Evolutionary conservation across 345 rosid genomes (phyloP), one percentile per base, ranked within the genome.

Genomic region (Ceriops zippeliana): DNA sequence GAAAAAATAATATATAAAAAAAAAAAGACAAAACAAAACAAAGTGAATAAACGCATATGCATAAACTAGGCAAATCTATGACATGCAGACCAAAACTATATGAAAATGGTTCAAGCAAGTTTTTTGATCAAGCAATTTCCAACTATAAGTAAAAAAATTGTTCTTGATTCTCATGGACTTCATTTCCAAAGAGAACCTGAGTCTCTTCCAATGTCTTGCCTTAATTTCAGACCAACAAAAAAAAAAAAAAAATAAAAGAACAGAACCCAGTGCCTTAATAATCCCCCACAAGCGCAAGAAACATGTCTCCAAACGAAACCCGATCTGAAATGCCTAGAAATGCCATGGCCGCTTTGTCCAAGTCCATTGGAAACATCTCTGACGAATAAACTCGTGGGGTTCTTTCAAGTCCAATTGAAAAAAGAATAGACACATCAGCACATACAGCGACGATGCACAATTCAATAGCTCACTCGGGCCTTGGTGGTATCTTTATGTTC

Each of bases 361-460:
- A 67, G 28, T 28, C 76, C 80, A 67, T 73, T 68, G 80, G 80
- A 63, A 76, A 76, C 42, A 67, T 71, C 64, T 76, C 73, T 3
- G 76, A 61, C 4, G 76, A 62, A 56, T 67, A 76, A 13, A 76
- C 73, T 75, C 75, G 49, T 19, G 80, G 58, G 4, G 58, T 68
- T 1, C 73, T 76, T 30, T 73, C 73, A 2, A 71, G 60, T 62
- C 76, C 80, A 35, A 72, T 37, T 30, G 80, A 76, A 37, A 76
- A 37, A 76, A 63, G 57, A 58, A 72, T 4, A 70, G 67, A 30
- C 15, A 67, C 76, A 30, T 17, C 63, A 31, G 72, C 68, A 30
- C 80, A 76, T 9, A 70, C 69, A 0, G 70, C 73, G 49, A 49
- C 66, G 6, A 63, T 8, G 22, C 70, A 71, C 58, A 68, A 27